Evolutionary conservation across 176 grass and related monocot genomes (phyloP).

Genomic region (Coix lacrymajobi): DNA sequence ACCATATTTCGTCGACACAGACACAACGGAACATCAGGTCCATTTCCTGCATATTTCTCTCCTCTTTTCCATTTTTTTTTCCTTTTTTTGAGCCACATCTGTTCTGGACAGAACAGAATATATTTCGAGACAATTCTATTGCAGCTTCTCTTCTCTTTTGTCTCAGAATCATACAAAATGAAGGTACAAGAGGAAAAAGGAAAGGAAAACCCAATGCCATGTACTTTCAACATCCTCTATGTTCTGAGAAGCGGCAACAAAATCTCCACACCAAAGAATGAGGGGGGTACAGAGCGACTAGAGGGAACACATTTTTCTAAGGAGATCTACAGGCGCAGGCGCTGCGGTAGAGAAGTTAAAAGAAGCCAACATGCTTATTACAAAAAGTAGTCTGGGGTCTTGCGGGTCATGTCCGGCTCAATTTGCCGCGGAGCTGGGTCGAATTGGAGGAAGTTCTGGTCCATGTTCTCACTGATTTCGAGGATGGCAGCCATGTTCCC

Average conservation of each 20-base stretch:
- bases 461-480: constrained; percentile 70
- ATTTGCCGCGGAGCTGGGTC: constrained; percentile 65
- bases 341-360: constrained; percentile 8
- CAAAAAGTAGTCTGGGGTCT: constrained; percentile 81
- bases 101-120: background rate
- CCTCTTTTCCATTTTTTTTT: background rate
- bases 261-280: constrained; percentile 59
- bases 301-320: constrained; percentile 35
- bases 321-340: constrained; percentile 38
- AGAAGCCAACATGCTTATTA: constrained; percentile 15
- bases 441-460: constrained; percentile 73
- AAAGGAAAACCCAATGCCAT: constrained; percentile 14
- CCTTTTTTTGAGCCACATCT: background rate
- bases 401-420: constrained; percentile 53
- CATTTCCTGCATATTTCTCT: background rate
- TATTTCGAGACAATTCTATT: constrained; percentile 24
- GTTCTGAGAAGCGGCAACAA: constrained; percentile 57
- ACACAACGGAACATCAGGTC: background rate
- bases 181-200: constrained; percentile 4
- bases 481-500: constrained; percentile 77
- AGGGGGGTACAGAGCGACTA: constrained; percentile 26
- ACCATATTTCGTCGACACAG: no score
- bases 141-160: constrained; percentile 37
- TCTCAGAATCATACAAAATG: constrained; percentile 47
- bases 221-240: constrained; percentile 39